Base-by-base conservation (phyloP, 331 rosid genomes). In the Rosa hybrid region DNA sequence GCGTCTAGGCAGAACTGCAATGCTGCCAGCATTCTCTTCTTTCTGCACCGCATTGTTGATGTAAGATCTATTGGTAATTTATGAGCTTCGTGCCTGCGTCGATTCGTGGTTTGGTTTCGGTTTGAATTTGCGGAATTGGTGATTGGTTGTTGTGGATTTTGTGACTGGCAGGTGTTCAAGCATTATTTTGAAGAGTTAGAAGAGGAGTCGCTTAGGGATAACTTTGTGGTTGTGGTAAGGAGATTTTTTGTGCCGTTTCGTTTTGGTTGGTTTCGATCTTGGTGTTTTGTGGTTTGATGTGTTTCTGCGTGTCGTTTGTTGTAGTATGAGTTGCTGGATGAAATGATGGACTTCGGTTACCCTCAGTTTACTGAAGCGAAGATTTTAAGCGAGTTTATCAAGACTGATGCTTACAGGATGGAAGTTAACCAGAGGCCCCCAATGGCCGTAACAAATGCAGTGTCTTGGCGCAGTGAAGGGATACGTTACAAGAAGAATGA, bases 401-500 rank as follows among this genome's bases (percentile, higher is more conserved):
- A 96, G 92, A 96, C 99, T 0, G 99, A 96, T 87, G 99, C 99
- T 73, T 96, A 96, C 80, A 93, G 97, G 86, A 91, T 96, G 99
- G 99, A 96, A 77, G 97, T 92, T 76, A 89, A 89, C 0, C 99
- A 96, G 89, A 92, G 98, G 81, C 99, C 99, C 78, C 99, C 99
- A 65, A 96, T 96, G 99, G 99, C 99, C 45, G 99, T 96, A 57
- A 96, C 99, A 30, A 96, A 96, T 84, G 99, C 99, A 39, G 99
- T 96, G 30, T 96, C 99, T 71, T 96, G 99, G 99, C 99, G 98
- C 42, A 96, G 99, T 75, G 99, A 96, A 90, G 99, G 99, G 68
- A 81, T 96, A 82, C 86, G 65, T 75, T 93, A 96, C 91, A 96
- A 96, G 94, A 96, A 96, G 84, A 96, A 96, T 83, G 99, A 96